phyloP scores from a whole-genome alignment of 208 protist species.

The Zelonia costaricensis region DNA sequence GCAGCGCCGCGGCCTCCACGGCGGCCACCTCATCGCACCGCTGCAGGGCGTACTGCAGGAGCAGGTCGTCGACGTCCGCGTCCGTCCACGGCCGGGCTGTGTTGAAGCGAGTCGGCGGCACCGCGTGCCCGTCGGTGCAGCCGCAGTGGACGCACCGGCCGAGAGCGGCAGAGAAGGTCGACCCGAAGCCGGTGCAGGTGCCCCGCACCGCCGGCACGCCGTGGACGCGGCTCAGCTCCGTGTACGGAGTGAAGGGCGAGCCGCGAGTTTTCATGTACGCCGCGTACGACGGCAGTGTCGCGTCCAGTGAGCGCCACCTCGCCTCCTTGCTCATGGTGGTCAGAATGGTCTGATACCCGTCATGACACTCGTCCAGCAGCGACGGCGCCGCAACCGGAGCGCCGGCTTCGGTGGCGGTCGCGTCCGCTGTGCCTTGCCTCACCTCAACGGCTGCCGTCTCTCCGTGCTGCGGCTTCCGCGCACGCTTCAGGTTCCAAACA shows the following conservation, averaged over 20 bases:
- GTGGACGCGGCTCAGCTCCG: constrained; percentile 51
- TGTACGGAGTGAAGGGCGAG: constrained; percentile 42
- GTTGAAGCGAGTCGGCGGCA: constrained; percentile 30
- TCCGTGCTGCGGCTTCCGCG: too few relatives aligned
- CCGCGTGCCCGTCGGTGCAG: constrained; percentile 61
- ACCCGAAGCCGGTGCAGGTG: constrained; percentile 76
- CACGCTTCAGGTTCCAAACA: constrained; percentile 51
- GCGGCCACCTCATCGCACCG: constrained; percentile 73
- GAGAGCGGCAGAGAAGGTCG: constrained; percentile 40
- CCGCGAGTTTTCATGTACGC: constrained; percentile 15
- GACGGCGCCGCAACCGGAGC: constrained; percentile 14
- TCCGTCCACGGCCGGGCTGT: constrained; percentile 48
- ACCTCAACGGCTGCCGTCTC: too few relatives aligned
- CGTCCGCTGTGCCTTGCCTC: neutral
- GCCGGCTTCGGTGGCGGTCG: neutral
- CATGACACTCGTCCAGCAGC: constrained; percentile 72
- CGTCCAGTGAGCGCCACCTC: constrained; percentile 41
- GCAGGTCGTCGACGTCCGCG: constrained; percentile 43
- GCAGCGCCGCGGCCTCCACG: constrained; percentile 49
- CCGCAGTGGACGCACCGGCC: constrained; percentile 61
- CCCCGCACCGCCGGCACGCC: constrained; percentile 74
- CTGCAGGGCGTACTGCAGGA: constrained; percentile 46
- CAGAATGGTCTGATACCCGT: constrained; percentile 69
- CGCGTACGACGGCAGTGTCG: constrained; percentile 26
- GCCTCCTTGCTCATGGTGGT: constrained; percentile 60